These are phyloP conservation scores for Lipomyces sp. DNA, from an alignment of 805 yeast species.

Conservation along the genomic window DNA sequence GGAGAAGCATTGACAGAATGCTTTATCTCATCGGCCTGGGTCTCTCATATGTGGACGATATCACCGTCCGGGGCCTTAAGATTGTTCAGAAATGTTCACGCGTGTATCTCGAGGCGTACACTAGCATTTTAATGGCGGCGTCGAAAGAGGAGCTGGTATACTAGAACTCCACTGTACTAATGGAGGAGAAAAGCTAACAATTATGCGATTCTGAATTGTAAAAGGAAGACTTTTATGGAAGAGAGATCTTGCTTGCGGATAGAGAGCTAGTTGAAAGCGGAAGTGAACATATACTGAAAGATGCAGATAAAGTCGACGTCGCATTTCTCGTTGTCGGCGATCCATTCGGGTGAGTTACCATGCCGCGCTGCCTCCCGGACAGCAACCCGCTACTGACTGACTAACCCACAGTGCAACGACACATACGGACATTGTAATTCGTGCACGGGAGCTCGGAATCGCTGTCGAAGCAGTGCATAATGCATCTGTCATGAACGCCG, in stretches of 20 bases:
- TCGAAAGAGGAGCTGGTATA: constrained; percentile 53
- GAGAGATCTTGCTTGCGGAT: constrained; percentile 83
- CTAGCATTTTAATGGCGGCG: constrained; percentile 94
- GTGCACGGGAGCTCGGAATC: constrained; percentile 84
- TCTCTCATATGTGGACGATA: constrained; percentile 80
- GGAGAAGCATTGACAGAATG: constrained; percentile 47
- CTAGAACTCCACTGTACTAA: not conserved
- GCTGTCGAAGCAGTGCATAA: constrained; percentile 82
- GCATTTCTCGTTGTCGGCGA: constrained; percentile 97
- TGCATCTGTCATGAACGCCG: constrained; percentile 97
- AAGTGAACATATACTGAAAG: constrained; percentile 73
- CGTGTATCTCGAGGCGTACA: constrained; percentile 93
- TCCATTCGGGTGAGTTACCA: constrained; percentile 64
- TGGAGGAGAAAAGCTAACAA: not conserved
- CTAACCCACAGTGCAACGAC: constrained; percentile 64
- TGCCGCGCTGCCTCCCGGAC: not conserved
- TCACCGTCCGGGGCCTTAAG: constrained; percentile 91
- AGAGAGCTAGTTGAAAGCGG: constrained; percentile 91
- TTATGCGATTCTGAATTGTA: not conserved
- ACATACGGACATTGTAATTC: constrained; percentile 86
- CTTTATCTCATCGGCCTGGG: constrained; percentile 90
- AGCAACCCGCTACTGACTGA: too few relatives aligned
- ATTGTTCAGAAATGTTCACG: constrained; percentile 77
- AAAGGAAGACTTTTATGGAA: constrained; percentile 74
- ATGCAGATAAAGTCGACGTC: constrained; percentile 75